phyloP scores from a whole-genome alignment of 805 yeast species.

The Kuraishia piskuri region DNA sequence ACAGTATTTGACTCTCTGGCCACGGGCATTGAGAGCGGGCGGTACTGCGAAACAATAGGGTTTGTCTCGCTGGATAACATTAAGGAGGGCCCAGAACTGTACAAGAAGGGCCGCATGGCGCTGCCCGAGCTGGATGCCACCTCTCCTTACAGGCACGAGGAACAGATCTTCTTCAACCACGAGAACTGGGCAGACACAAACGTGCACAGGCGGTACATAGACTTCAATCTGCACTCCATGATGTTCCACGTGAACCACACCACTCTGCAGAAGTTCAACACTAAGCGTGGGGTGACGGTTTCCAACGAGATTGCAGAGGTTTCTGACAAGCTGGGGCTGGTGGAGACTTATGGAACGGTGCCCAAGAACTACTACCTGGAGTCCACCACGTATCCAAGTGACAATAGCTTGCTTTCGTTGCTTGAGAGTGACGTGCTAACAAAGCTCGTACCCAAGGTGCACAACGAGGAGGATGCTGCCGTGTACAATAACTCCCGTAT shows the following conservation, averaged over 20 bases:
- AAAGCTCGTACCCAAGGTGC: slow-evolving; percentile 8
- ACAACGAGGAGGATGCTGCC: slow-evolving; percentile 13
- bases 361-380: slow-evolving; percentile 57
- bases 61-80: slow-evolving; percentile 53
- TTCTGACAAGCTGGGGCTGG: slow-evolving; percentile 43
- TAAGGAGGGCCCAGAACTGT: slow-evolving; percentile 8
- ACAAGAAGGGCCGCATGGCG: slow-evolving; percentile 3
- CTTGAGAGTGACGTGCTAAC: slow-evolving; percentile 51
- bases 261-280: slow-evolving; percentile 32
- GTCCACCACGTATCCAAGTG: slow-evolving; percentile 54
- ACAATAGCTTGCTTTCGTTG: slow-evolving; percentile 49
- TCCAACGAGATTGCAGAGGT: slow-evolving; percentile 33
- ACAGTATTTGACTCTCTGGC: slow-evolving; percentile 54
- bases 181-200: slow-evolving; percentile 8
- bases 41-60: slow-evolving; percentile 92
- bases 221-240: slow-evolving; percentile 70
- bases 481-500: slow-evolving; percentile 30
- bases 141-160: neutral
- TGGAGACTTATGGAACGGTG: slow-evolving; percentile 56
- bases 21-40: slow-evolving; percentile 84
- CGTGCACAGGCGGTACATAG: slow-evolving; percentile 64
- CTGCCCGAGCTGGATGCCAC: neutral
- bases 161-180: neutral
- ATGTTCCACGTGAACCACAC: slow-evolving; percentile 42
- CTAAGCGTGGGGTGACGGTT: slow-evolving; percentile 43